Conservation (phyloP, 371 early-diverging fungal species). For the Syncephalastrum racemosum region DNA sequence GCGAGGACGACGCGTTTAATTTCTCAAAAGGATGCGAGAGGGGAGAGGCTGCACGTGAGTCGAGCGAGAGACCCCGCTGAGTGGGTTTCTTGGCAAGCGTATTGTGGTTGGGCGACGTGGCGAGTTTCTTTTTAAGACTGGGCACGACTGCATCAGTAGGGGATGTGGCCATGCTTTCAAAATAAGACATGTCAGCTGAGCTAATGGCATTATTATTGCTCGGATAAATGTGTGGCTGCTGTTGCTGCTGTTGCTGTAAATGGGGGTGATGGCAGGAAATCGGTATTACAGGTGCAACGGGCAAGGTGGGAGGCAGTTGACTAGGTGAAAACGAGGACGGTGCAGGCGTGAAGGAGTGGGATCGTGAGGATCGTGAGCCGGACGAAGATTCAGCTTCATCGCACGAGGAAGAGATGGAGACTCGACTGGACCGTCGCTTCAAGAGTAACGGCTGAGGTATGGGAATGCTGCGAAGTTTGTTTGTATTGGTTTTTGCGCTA, state of each 20-base stretch:
- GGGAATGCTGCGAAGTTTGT: conserved; percentile 37
- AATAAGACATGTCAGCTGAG: conserved; percentile 1
- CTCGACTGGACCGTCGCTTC: conserved; percentile 37
- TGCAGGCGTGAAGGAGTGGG: conserved; percentile 10
- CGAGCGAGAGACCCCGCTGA: conserved; percentile 43
- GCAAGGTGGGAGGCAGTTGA: conserved; percentile 5
- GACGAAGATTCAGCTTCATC: conserved; percentile 13
- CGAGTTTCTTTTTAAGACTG: background rate
- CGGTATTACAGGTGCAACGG: too few species aligned
- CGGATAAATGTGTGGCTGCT: conserved; percentile 2
- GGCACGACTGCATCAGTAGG: too few species aligned
- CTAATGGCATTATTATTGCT: background rate
- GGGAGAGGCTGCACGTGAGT: conserved; percentile 27
- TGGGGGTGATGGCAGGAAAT: conserved; percentile 7
- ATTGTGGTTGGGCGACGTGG: conserved; percentile 8
- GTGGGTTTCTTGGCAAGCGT: conserved; percentile 29
- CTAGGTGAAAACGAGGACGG: conserved; percentile 3
- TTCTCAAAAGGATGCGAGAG: too few species aligned
- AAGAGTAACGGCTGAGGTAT: conserved; percentile 43
- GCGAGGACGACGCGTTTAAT: background rate
- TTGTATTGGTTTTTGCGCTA: background rate
- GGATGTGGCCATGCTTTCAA: too few species aligned
- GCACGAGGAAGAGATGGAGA: conserved; percentile 31
- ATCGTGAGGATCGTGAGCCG: conserved; percentile 7
- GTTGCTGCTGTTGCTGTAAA: conserved; percentile 21